A percentile compares a stretch with the other conserved stretches of the same genome.
Evolutionary conservation across 345 rosid species (phyloP).

Genomic region (Gossypium longicalyx): DNA sequence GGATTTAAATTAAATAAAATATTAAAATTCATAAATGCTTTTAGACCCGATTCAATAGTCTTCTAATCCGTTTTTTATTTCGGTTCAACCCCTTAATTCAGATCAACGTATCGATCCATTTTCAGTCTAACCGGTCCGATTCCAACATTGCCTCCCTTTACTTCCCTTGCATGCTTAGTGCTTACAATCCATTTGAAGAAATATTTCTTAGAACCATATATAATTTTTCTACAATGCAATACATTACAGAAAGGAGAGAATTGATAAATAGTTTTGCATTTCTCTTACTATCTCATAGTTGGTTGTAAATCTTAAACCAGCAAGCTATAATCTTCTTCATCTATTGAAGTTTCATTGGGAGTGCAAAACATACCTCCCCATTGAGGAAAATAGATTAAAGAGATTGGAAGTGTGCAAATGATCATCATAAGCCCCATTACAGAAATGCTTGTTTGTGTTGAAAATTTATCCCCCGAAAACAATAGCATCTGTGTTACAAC

Average conservation of each 20-base stretch:
- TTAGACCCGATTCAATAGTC: no score
- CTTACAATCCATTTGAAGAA: no score
- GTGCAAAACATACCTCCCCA: constrained; percentile 63
- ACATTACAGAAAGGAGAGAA: neutral
- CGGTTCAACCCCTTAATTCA: no score
- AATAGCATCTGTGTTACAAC: constrained; percentile 59
- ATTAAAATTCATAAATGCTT: no score
- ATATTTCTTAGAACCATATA: neutral
- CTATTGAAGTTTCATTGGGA: constrained; percentile 20
- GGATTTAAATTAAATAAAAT: no score
- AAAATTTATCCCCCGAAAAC: constrained; percentile 52
- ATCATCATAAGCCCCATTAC: constrained; percentile 79
- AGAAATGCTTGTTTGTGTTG: constrained; percentile 65
- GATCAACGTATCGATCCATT: no score
- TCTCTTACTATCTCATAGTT: neutral
- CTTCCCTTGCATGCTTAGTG: no score
- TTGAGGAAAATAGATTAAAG: constrained; percentile 51
- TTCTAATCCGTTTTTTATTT: no score
- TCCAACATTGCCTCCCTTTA: no score
- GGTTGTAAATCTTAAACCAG: constrained; percentile 24
- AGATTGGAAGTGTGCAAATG: constrained; percentile 42
- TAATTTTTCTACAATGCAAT: neutral
- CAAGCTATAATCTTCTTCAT: constrained; percentile 27
- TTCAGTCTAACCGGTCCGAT: no score
- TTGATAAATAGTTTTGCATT: neutral